Percentiles rank a stretch among this genome's conserved stretches.
Evolutionary conservation across 371 early-diverging fungal species (phyloP).

Genomic region (Circinella umbellata): DNA sequence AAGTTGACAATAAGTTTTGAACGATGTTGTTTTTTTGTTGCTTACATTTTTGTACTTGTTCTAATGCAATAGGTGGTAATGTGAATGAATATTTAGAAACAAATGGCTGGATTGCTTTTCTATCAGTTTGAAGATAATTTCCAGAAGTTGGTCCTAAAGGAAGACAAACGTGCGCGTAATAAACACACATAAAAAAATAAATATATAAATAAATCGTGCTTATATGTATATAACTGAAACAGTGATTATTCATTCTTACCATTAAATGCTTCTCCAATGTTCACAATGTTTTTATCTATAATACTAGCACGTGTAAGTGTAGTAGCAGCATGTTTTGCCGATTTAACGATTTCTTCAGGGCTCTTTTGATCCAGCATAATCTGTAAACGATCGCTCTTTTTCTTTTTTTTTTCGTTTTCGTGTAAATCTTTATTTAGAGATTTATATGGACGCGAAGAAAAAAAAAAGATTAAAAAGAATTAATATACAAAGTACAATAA

Average conservation of each 20-base stretch:
- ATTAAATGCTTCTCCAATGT: constrained; percentile 22
- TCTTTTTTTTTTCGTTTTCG: not conserved
- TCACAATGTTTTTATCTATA: constrained; percentile 16
- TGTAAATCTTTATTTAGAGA: no score
- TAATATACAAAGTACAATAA: not conserved
- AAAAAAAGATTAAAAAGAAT: constrained; percentile 21
- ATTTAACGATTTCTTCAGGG: constrained; percentile 22
- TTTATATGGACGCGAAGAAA: no score
- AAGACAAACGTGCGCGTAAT: not conserved
- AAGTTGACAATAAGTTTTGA: not conserved
- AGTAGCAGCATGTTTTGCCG: constrained; percentile 17
- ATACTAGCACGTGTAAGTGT: constrained; percentile 15
- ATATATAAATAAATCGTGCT: not conserved
- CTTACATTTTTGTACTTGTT: constrained; percentile 27
- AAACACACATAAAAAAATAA: not conserved
- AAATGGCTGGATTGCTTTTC: constrained; percentile 20
- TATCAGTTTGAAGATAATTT: constrained; percentile 7
- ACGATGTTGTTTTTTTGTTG: not conserved
- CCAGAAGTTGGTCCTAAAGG: constrained; percentile 20
- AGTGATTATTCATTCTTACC: constrained; percentile 2
- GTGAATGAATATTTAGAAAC: constrained; percentile 20
- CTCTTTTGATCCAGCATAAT: constrained; percentile 18
- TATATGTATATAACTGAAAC: no score
- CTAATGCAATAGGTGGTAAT: constrained; percentile 24
- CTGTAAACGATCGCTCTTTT: not conserved